Evolutionary conservation across 306 rosid genomes (phyloP), one percentile per base, ranked within the genome.

Genomic region (Delonix regia): DNA sequence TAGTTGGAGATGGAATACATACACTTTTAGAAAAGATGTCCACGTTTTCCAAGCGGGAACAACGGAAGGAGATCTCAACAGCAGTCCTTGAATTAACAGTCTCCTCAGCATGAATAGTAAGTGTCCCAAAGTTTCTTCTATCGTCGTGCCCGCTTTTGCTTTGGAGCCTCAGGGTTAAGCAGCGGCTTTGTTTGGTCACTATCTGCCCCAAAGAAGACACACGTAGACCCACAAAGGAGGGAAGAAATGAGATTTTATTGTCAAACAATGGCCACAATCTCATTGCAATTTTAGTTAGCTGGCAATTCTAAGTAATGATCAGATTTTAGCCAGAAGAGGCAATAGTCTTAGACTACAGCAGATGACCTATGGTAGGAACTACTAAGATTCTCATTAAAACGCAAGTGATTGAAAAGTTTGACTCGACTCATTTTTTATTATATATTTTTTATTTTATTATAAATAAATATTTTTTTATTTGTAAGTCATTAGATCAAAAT

Each of bases 61-160:
- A 94, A 18, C 91, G 89, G 30, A 92, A 87, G 49, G 28, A 71
- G 67, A 92, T 83, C 83, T 94, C 92, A 48, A 90, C 81, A 71
- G 63, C 85, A 73, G 88, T 92, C 85, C 69, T 92, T 15, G 98
- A 85, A 76, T 90, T 81, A 84, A 84, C 67, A 13, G 86, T 83
- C 84, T 94, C 97, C 82, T 94, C 98, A 18, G 93, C 93, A 84
- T 76, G 93, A 76, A 94, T 71, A 52, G 90, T 90, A 66, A 94
- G 89, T 39, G 85, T 27, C 15, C 98, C 98, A 1, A 73, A 73
- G 75, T 83, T 91, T 79, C 81, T 86, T 67, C 25, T 36, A 80
- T 82, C 71, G 30, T 49, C 83, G 78, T 1, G 69, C 67, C 90
- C 83, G 16, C 63, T 82, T 66, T 38, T 75, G 74, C 64, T 71